Evolutionary conservation across 2,329 filamentous ascomycete genomes (phyloP).

Genomic region (Pseudocercospora cruenta): DNA sequence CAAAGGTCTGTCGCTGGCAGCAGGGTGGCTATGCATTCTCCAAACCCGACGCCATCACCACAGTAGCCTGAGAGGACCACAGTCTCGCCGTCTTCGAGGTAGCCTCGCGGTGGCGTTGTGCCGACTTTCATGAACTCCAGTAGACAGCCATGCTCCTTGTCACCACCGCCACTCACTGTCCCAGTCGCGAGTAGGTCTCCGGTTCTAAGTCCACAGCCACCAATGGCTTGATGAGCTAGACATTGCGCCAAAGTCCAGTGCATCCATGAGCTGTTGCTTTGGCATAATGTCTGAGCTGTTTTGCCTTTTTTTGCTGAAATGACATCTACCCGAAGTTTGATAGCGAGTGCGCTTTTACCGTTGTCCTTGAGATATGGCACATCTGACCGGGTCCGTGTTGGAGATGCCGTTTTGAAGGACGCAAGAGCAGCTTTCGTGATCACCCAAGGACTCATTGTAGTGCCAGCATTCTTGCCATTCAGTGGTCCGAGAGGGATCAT

Average conservation of each 20-base stretch:
- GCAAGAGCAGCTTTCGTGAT: conserved; percentile 60
- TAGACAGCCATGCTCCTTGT: conserved; percentile 46
- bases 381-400: conserved; percentile 24
- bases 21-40: conserved; percentile 44
- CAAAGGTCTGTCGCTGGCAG: conserved; percentile 32
- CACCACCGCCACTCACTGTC: conserved; percentile 44
- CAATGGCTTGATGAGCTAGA: conserved; percentile 47
- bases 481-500: conserved; percentile 65
- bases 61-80: conserved; percentile 43
- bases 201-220: conserved; percentile 45
- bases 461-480: conserved; percentile 64
- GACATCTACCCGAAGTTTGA: conserved; percentile 32
- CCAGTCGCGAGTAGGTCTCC: conserved; percentile 49
- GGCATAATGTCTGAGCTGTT: conserved; percentile 25
- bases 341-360: conserved; percentile 28
- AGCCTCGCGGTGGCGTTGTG: conserved; percentile 40
- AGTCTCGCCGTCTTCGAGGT: conserved; percentile 46
- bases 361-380: conserved; percentile 32
- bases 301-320: conserved; percentile 9
- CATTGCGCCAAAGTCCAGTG: conserved; percentile 51
- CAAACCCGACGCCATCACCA: conserved; percentile 46
- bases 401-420: conserved; percentile 32
- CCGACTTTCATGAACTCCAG: conserved; percentile 46
- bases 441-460: conserved; percentile 65
- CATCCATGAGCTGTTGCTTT: conserved; percentile 41